Conservation (phyloP, 441 rosid species). For the Flueggea neowawraea region DNA sequence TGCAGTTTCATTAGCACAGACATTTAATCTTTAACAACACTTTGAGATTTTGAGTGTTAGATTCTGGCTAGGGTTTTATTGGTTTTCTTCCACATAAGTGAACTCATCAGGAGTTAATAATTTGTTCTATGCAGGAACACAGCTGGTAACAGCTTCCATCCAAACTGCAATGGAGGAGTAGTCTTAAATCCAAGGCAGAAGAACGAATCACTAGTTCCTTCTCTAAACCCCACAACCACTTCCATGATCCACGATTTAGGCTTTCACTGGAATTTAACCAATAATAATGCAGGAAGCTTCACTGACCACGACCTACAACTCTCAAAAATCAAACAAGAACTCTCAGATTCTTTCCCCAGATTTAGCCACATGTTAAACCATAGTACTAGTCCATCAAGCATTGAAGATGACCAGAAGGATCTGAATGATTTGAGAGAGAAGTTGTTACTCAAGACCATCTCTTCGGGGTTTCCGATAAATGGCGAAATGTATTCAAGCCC, state of each 20-base stretch:
- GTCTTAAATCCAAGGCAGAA: constrained; percentile 39
- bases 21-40: background rate
- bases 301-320: constrained; percentile 26
- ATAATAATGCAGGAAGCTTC: constrained; percentile 19
- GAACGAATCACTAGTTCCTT: constrained; percentile 11
- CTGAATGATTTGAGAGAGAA: constrained; percentile 54
- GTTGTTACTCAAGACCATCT: constrained; percentile 59
- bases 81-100: no score
- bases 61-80: no score
- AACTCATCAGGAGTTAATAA: no score
- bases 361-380: constrained; percentile 56
- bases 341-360: constrained; percentile 40
- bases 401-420: constrained; percentile 38
- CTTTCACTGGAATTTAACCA: constrained; percentile 18
- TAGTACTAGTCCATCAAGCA: constrained; percentile 16
- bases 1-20: constrained; percentile 26
- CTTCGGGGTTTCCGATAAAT: constrained; percentile 55
- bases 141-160: constrained; percentile 23
- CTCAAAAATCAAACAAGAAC: constrained; percentile 48
- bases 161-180: constrained; percentile 29
- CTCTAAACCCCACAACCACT: constrained; percentile 1
- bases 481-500: constrained; percentile 19
- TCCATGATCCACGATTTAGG: constrained; percentile 47
- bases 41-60: no score
- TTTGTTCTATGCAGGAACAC: constrained; percentile 23